These are phyloP conservation scores for Pseudogymnoascus sp. DNA, from an alignment of 2,329 filamentous ascomycete genomes.

Conservation along the genomic window DNA sequence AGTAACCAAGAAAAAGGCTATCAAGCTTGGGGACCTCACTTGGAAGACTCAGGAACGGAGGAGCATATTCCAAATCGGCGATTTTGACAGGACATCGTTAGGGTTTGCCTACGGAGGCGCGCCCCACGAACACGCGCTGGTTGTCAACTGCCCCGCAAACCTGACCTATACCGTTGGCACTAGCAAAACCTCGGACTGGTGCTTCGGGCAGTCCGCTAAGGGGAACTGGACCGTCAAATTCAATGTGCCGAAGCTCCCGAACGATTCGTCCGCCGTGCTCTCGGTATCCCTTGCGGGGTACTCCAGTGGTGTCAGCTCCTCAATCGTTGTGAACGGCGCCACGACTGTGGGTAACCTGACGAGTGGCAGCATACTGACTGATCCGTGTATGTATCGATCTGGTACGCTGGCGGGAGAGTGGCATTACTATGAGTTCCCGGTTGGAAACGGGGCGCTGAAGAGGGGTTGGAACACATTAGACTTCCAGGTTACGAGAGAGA, in stretches of 20 bases:
- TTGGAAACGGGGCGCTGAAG: constrained; percentile 27
- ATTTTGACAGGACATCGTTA: constrained; percentile 38
- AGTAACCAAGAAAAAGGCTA: constrained; percentile 29
- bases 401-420: constrained; percentile 36
- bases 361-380: constrained; percentile 27
- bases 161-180: constrained; percentile 36
- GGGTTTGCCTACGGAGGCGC: constrained; percentile 38
- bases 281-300: constrained; percentile 16
- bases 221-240: constrained; percentile 16
- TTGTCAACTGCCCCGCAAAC: constrained; percentile 37
- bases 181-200: constrained; percentile 37
- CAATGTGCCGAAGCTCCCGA: constrained; percentile 6
- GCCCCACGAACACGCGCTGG: constrained; percentile 37
- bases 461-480: constrained; percentile 31
- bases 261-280: constrained; percentile 10
- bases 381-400: constrained; percentile 35
- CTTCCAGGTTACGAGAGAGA: constrained; percentile 30
- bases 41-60: constrained; percentile 35
- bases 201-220: constrained; percentile 34
- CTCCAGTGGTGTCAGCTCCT: constrained; percentile 25
- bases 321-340: constrained; percentile 31
- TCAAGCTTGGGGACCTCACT: constrained; percentile 31
- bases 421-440: constrained; percentile 32
- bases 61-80: constrained; percentile 41
- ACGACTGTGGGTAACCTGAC: constrained; percentile 31